Evolutionary conservation across 2,329 filamentous ascomycete species (phyloP).

Genomic region (Penicillium sp.): DNA sequence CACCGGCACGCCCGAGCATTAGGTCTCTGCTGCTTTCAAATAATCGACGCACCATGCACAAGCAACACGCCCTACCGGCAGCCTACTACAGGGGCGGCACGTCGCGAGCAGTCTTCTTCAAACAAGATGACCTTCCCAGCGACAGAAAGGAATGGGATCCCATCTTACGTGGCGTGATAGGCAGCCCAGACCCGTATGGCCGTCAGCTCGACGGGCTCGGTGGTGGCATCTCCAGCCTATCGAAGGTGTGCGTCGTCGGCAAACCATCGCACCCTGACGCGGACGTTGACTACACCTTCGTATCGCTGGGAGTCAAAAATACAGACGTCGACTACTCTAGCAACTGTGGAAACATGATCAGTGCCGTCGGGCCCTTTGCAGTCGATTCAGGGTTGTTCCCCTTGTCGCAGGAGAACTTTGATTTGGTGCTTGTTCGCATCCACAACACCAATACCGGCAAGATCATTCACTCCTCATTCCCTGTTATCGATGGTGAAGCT

Average conservation of each 20-base stretch:
- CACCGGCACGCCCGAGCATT: background rate
- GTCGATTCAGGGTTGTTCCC: conserved; percentile 55
- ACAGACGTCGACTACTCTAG: conserved; percentile 63
- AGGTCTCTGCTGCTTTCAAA: background rate
- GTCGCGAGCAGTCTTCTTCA: conserved; percentile 65
- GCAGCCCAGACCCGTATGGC: conserved; percentile 64
- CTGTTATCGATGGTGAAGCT: conserved; percentile 50
- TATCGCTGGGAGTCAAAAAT: conserved; percentile 65
- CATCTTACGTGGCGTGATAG: conserved; percentile 62
- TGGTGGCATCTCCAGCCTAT: conserved; percentile 66
- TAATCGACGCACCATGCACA: background rate
- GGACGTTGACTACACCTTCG: conserved; percentile 71
- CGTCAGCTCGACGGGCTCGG: conserved; percentile 73
- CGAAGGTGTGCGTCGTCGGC: conserved; percentile 68
- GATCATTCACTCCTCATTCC: conserved; percentile 59
- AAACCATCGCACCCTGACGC: conserved; percentile 49
- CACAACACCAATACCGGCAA: conserved; percentile 72
- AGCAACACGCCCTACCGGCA: conserved; percentile 41
- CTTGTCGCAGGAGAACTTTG: conserved; percentile 21
- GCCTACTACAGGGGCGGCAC: conserved; percentile 68
- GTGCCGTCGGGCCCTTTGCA: conserved; percentile 65
- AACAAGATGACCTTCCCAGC: conserved; percentile 52
- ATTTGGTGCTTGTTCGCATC: conserved; percentile 53
- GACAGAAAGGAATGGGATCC: conserved; percentile 49
- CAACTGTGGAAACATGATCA: conserved; percentile 75